These are phyloP conservation scores for Silene noctiflora DNA, from an alignment of 179 eudicot genomes.

Conservation along the genomic window DNA sequence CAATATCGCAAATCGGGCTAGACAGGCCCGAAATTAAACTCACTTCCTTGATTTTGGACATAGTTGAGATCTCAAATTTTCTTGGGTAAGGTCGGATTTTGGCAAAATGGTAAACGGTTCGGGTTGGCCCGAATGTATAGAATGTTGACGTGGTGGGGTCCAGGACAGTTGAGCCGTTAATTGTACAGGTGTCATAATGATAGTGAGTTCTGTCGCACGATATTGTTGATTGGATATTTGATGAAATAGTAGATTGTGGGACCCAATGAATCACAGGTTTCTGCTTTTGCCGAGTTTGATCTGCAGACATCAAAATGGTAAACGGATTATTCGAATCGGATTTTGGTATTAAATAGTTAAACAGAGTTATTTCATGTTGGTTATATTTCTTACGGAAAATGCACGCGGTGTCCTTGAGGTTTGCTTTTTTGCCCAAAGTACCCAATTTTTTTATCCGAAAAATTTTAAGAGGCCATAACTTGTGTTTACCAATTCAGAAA, in stretches of 20 bases:
- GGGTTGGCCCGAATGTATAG: constrained; percentile 24
- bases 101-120: constrained; percentile 22
- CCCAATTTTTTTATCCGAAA: too few relatives aligned
- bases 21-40: constrained; percentile 36
- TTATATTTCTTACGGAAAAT: too few relatives aligned
- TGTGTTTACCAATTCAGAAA: too few relatives aligned
- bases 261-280: constrained; percentile 9
- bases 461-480: too few relatives aligned
- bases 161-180: constrained; percentile 40
- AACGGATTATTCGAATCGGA: too few relatives aligned
- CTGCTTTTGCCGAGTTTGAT: not conserved
- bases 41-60: constrained; percentile 40
- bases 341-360: too few relatives aligned
- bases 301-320: too few relatives aligned
- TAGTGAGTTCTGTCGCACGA: constrained; percentile 43
- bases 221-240: constrained; percentile 16
- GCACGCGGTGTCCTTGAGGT: too few relatives aligned
- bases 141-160: constrained; percentile 43
- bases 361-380: too few relatives aligned
- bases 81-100: constrained; percentile 54
- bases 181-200: constrained; percentile 41
- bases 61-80: constrained; percentile 44
- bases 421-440: too few relatives aligned
- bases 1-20: constrained; percentile 34
- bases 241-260: constrained; percentile 14